These are phyloP conservation scores for Xylaria sp. DNA, from an alignment of 2,329 filamentous ascomycete species.

Conservation along the genomic window DNA sequence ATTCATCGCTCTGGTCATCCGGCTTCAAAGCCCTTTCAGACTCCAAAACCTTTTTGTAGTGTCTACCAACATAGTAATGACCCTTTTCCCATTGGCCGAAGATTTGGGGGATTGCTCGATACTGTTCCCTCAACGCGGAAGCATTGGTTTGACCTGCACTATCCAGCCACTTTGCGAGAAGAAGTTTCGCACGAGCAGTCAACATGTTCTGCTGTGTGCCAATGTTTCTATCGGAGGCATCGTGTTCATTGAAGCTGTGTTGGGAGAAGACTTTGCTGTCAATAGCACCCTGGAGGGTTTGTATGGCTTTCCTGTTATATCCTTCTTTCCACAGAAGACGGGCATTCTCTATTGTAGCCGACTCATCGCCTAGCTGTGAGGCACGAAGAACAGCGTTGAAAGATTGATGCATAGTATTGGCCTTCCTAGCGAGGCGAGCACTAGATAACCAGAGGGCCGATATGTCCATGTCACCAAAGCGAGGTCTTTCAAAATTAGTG, in stretches of 20 bases:
- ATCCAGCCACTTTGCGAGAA: slow-evolving; percentile 97
- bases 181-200: slow-evolving; percentile 82
- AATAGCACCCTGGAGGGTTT: slow-evolving; percentile 88
- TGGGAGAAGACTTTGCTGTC: slow-evolving; percentile 79
- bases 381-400: slow-evolving; percentile 95
- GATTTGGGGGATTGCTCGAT: slow-evolving; percentile 81
- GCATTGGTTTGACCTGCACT: slow-evolving; percentile 93
- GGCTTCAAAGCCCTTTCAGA: slow-evolving; percentile 82
- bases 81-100: slow-evolving; percentile 89
- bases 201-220: slow-evolving; percentile 68
- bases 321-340: slow-evolving; percentile 93
- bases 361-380: slow-evolving; percentile 82
- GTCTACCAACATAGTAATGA: slow-evolving; percentile 94
- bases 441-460: slow-evolving; percentile 87
- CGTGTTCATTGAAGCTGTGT: slow-evolving; percentile 52
- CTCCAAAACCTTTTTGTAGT: slow-evolving; percentile 96
- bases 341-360: slow-evolving; percentile 93
- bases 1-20: slow-evolving; percentile 80
- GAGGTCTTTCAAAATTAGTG: slow-evolving; percentile 57
- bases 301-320: slow-evolving; percentile 93
- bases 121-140: slow-evolving; percentile 80
- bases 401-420: slow-evolving; percentile 83
- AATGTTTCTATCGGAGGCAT: slow-evolving; percentile 55
- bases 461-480: slow-evolving; percentile 77
- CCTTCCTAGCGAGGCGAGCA: slow-evolving; percentile 86